These are phyloP conservation scores for Viola odorata DNA, from an alignment of 345 rosid species.

Conservation along the genomic window DNA sequence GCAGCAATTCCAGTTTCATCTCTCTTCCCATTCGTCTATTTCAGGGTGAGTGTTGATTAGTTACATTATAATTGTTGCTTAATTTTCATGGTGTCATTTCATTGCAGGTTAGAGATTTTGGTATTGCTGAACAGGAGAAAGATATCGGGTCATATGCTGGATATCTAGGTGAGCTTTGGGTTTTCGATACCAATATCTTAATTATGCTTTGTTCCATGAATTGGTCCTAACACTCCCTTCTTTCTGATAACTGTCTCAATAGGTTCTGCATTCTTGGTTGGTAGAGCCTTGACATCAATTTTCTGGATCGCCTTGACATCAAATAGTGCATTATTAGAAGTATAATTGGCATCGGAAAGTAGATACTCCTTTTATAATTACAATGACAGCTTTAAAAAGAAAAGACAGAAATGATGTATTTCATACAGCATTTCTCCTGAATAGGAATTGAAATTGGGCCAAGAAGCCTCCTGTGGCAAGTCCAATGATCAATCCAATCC, in stretches of 20 bases:
- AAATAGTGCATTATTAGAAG: too few relatives aligned
- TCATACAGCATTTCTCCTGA: too few relatives aligned
- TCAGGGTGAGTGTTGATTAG: conserved; percentile 95
- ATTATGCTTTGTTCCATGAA: not conserved
- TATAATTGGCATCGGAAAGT: too few relatives aligned
- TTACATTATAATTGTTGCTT: too few relatives aligned
- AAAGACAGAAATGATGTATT: too few relatives aligned
- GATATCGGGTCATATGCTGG: conserved; percentile 92
- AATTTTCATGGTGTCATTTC: too few relatives aligned
- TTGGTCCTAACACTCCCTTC: conserved; percentile 15
- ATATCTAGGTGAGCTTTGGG: conserved; percentile 61
- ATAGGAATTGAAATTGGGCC: too few relatives aligned
- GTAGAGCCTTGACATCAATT: conserved; percentile 83
- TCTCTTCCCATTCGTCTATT: conserved; percentile 84
- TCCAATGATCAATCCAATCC: too few relatives aligned
- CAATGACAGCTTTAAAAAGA: too few relatives aligned
- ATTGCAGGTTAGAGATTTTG: conserved; percentile 63
- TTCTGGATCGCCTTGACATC: too few relatives aligned
- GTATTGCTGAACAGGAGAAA: conserved; percentile 67
- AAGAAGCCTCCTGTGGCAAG: too few relatives aligned
- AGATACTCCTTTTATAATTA: too few relatives aligned
- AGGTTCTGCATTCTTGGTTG: conserved; percentile 89
- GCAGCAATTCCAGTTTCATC: conserved; percentile 85
- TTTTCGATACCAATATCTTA: not conserved
- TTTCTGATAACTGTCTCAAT: conserved; percentile 17